These are phyloP conservation scores for Pichia cephalocereana DNA, from an alignment of 805 yeast species.

Conservation along the genomic window DNA sequence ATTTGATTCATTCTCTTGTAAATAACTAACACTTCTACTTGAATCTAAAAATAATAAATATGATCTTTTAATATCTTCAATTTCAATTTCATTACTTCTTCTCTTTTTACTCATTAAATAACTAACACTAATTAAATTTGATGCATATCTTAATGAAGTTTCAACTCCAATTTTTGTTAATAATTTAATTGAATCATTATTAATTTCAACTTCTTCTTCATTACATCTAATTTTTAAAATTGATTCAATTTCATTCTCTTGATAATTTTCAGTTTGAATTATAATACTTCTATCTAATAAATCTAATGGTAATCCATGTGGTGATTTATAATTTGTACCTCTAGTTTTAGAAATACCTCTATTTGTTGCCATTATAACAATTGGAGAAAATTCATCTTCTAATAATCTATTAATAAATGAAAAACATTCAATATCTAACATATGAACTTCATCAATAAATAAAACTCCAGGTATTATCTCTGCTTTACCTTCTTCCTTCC, in stretches of 20 bases:
- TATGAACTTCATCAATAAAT: constrained; percentile 96
- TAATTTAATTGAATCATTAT: constrained; percentile 60
- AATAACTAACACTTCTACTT: constrained; percentile 63
- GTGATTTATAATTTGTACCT: constrained; percentile 84
- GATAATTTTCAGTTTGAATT: constrained; percentile 86
- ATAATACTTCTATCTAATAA: constrained; percentile 84
- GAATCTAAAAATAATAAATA: constrained; percentile 79
- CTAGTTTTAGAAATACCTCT: constrained; percentile 87
- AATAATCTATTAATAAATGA: constrained; percentile 90
- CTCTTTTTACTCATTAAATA: constrained; percentile 74
- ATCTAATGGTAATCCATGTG: constrained; percentile 97
- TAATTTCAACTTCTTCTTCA: constrained; percentile 63
- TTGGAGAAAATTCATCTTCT: constrained; percentile 86
- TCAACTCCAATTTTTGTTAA: constrained; percentile 66
- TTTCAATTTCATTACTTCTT: constrained; percentile 53
- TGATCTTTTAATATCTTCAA: constrained; percentile 76
- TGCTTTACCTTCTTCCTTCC: constrained; percentile 97
- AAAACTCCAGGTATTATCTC: constrained; percentile 96
- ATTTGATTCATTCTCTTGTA: constrained; percentile 40
- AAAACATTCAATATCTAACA: constrained; percentile 95
- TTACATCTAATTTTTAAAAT: constrained; percentile 77
- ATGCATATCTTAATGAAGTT: constrained; percentile 82
- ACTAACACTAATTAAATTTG: constrained; percentile 86
- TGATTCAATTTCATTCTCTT: constrained; percentile 67
- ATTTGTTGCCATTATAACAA: constrained; percentile 92